phyloP scores from a whole-genome alignment of 148 eudicot species.

The Vaccinium vitisidaea region DNA sequence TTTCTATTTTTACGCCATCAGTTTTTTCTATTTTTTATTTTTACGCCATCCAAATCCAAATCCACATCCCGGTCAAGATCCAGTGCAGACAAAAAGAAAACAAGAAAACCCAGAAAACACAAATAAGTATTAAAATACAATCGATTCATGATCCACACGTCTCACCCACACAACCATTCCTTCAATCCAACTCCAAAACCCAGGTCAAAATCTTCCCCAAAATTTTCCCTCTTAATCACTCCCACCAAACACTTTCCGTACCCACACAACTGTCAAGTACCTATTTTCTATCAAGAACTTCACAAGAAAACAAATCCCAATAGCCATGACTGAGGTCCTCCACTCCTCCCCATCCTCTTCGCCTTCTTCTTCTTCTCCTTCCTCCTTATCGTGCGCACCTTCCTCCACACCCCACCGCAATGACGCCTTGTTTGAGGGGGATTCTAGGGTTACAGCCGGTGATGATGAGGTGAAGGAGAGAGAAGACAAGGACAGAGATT shows the following conservation, averaged over 20 bases:
- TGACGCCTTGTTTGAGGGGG: slow-evolving; percentile 37
- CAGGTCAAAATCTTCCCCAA: not conserved
- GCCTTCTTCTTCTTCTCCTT: slow-evolving; percentile 24
- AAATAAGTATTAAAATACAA: not conserved
- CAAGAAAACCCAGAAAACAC: not conserved
- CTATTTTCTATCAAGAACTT: slow-evolving; percentile 3
- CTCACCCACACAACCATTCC: not conserved
- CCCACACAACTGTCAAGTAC: slow-evolving; percentile 3
- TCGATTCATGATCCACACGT: slow-evolving; percentile 18
- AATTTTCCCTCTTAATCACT: not conserved
- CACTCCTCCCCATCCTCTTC: slow-evolving; percentile 72
- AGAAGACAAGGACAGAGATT: slow-evolving; percentile 58
- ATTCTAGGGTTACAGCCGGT: slow-evolving; percentile 26
- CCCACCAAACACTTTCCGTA: not conserved
- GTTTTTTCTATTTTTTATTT: too few species aligned
- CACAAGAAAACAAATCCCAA: slow-evolving; percentile 10
- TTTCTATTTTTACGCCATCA: not conserved
- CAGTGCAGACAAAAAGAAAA: not conserved
- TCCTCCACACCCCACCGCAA: slow-evolving; percentile 36
- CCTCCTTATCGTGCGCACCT: slow-evolving; percentile 29
- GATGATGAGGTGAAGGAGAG: slow-evolving; percentile 39
- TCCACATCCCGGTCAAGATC: slow-evolving; percentile 8
- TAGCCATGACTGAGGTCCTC: slow-evolving; percentile 80
- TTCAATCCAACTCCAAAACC: slow-evolving; percentile 14
- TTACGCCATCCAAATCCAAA: slow-evolving; percentile 1